These are phyloP conservation scores for Citropsis articulata DNA, from an alignment of 345 rosid species.

Conservation along the genomic window DNA sequence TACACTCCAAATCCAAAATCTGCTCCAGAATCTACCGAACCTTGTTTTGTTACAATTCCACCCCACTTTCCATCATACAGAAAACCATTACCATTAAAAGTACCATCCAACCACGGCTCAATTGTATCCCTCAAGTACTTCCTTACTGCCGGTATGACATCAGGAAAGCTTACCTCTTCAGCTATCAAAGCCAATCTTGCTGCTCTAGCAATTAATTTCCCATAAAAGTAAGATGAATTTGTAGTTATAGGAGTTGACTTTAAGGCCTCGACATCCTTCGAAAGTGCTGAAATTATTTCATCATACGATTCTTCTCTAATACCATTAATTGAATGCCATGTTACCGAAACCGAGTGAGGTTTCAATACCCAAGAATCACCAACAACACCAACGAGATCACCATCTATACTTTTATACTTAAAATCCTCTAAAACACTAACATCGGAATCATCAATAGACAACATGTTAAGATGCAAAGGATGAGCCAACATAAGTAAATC, in stretches of 20 bases:
- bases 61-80: slow-evolving; percentile 83
- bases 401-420: slow-evolving; percentile 72
- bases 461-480: slow-evolving; percentile 72
- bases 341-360: slow-evolving; percentile 57
- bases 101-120: slow-evolving; percentile 88
- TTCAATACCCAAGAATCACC: slow-evolving; percentile 80
- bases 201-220: slow-evolving; percentile 78
- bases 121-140: slow-evolving; percentile 70
- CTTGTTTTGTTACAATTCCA: slow-evolving; percentile 75
- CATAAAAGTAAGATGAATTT: slow-evolving; percentile 70
- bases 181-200: slow-evolving; percentile 91
- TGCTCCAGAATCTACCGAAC: slow-evolving; percentile 56
- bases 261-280: slow-evolving; percentile 63
- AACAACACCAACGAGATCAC: slow-evolving; percentile 79
- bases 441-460: slow-evolving; percentile 34
- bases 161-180: slow-evolving; percentile 62
- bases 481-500: slow-evolving; percentile 91
- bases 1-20: slow-evolving; percentile 87
- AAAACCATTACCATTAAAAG: slow-evolving; percentile 70
- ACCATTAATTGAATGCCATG: slow-evolving; percentile 89
- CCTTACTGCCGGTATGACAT: slow-evolving; percentile 60
- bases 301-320: slow-evolving; percentile 40
- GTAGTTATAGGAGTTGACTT: slow-evolving; percentile 46
- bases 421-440: slow-evolving; percentile 55
- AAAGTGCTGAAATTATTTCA: slow-evolving; percentile 64